These are phyloP conservation scores for Wickerhamomyces kurtzmanii DNA, from an alignment of 805 yeast genomes.

Conservation along the genomic window DNA sequence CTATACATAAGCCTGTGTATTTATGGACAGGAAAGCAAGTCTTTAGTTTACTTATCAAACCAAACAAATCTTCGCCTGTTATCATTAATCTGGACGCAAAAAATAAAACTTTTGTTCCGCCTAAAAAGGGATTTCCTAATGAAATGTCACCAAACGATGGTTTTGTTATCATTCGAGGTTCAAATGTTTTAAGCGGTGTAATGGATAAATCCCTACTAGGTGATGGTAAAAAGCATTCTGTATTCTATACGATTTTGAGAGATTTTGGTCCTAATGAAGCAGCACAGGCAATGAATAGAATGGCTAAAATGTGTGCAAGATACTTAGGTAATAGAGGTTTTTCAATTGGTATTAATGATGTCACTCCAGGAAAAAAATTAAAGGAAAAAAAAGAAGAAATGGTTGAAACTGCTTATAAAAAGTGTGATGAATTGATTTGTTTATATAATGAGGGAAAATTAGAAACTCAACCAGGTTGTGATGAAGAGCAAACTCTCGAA, in stretches of 20 bases:
- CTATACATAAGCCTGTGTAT: slow-evolving; percentile 79
- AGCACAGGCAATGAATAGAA: slow-evolving; percentile 92
- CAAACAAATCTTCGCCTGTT: slow-evolving; percentile 69
- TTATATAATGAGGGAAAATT: slow-evolving; percentile 74
- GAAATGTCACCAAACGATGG: slow-evolving; percentile 99
- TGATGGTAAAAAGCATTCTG: slow-evolving; percentile 96
- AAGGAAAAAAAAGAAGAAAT: slow-evolving; percentile 71
- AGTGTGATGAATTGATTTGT: slow-evolving; percentile 85
- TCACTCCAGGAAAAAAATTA: slow-evolving; percentile 81
- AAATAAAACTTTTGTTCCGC: slow-evolving; percentile 81
- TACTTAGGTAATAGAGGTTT: slow-evolving; percentile 92
- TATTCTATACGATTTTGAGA: slow-evolving; percentile 87
- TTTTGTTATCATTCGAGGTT: slow-evolving; percentile 81
- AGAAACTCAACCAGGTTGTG: slow-evolving; percentile 98
- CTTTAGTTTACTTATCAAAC: slow-evolving; percentile 77
- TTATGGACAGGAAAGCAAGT: slow-evolving; percentile 98
- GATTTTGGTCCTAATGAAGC: slow-evolving; percentile 98
- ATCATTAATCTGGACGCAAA: slow-evolving; percentile 89
- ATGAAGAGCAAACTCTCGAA: slow-evolving; percentile 96
- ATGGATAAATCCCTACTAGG: slow-evolving; percentile 97
- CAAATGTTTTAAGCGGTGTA: slow-evolving; percentile 81
- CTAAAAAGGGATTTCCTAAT: slow-evolving; percentile 57
- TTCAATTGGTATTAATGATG: slow-evolving; percentile 95
- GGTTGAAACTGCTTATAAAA: slow-evolving; percentile 84
- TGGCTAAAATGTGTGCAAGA: slow-evolving; percentile 98